Base-by-base conservation (phyloP, 345 rosid genomes). In the Mercurialis annua region DNA sequence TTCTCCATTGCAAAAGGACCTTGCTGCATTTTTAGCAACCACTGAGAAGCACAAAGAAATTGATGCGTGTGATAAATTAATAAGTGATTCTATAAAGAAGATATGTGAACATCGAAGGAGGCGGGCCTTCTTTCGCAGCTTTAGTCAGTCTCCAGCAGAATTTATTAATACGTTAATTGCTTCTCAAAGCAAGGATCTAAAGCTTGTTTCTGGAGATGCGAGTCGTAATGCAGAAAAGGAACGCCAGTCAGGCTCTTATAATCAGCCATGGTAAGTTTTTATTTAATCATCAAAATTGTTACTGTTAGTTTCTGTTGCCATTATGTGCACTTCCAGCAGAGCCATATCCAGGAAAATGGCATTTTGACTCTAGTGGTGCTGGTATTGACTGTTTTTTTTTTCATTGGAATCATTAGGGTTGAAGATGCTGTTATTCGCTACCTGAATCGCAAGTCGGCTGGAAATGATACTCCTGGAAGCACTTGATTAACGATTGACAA, bases 81-180 rank as follows among this genome's bases (percentile, higher is more conserved):
- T 85, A 69, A 43, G 75, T 31, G 70, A 77, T 47, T 51, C 82
- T 49, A 70, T 81, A 67, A 81, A 80, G 81, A 83, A 80, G 72
- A 79, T 85, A 59, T 77, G 74, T 1, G 84, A 79, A 68, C 87
- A 81, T 80, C 74, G 57, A 11, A 70, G 71, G 56, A 83, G 87
- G 80, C 75, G 77, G 53, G 89, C 85, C 52, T 85, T 82, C 80
- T 85, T 85, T 75, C 83, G 77, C 64, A 82, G 82, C 57, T 81
- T 83, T 66, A 83, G 90, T 67, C 85, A 77, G 72, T 85, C 87
- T 65, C 90, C 87, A 4, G 87, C 72, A 51, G 87, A 81, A 64
- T 81, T 85, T 71, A 75, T 83, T 67, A 77, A 79, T 71, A 48
- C 80, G 31, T 70, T 85, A 60, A 76, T 78, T 67, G 75, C 85